Conservation (phyloP, 495 filamentous ascomycete species). For the Peziza echinospora region DNA sequence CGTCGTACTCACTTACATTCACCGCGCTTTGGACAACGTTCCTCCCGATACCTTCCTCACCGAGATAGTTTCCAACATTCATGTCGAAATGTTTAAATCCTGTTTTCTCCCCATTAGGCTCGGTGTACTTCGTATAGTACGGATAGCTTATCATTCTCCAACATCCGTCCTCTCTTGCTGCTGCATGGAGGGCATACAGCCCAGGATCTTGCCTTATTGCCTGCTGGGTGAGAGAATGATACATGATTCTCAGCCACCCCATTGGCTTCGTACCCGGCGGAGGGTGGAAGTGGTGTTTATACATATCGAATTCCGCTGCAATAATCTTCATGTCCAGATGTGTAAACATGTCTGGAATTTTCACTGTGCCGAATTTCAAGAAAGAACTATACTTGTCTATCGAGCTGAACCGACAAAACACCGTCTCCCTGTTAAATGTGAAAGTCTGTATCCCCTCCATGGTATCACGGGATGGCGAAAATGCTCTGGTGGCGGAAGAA, state of each 20-base stretch:
- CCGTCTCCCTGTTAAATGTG: not conserved
- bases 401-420: not conserved
- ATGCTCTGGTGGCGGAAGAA: not conserved
- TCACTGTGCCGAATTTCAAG: not conserved
- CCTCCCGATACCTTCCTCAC: not conserved
- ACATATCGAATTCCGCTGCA: not conserved
- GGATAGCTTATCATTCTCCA: not conserved
- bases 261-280: not conserved
- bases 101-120: not conserved
- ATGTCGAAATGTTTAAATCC: not conserved
- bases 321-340: not conserved
- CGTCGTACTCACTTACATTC: not conserved
- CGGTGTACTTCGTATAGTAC: not conserved
- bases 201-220: not conserved
- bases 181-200: not conserved
- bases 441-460: not conserved
- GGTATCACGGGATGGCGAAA: not conserved
- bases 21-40: not conserved
- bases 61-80: not conserved
- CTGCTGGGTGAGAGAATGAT: not conserved
- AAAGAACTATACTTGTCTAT: not conserved
- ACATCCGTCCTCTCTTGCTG: not conserved
- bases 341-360: not conserved
- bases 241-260: not conserved
- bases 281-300: not conserved